Conservation (phyloP, 805 yeast species). For the Limtongia smithiae region DNA sequence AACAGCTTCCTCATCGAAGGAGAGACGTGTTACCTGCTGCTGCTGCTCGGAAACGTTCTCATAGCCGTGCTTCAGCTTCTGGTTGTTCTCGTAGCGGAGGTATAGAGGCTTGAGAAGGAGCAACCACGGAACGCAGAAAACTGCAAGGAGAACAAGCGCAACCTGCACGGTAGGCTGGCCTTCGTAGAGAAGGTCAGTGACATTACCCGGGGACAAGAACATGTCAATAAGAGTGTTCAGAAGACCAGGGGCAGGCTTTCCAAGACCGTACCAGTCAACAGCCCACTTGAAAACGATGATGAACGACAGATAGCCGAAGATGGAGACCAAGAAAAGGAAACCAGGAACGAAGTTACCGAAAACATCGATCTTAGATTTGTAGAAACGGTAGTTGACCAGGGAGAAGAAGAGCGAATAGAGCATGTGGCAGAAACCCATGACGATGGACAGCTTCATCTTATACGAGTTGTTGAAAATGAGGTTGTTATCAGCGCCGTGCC, state of each 20-base stretch:
- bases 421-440: conserved; percentile 96
- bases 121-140: conserved; percentile 90
- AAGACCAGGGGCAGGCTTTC: conserved; percentile 82
- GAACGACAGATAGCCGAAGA: conserved; percentile 85
- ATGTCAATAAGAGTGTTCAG: conserved; percentile 91
- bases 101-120: conserved; percentile 78
- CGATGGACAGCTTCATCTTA: conserved; percentile 92
- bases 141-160: conserved; percentile 66
- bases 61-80: conserved; percentile 51
- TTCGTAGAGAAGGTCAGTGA: conserved; percentile 72
- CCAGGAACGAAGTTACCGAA: conserved; percentile 95
- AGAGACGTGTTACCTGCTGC: conserved; percentile 37
- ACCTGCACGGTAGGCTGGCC: conserved; percentile 80
- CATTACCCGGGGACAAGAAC: conserved; percentile 89
- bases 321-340: conserved; percentile 89
- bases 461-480: conserved; percentile 89
- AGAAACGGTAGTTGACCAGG: conserved; percentile 69
- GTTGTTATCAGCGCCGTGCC: conserved; percentile 97
- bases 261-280: conserved; percentile 80
- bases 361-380: conserved; percentile 71
- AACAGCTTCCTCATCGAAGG: conserved; percentile 37
- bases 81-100: conserved; percentile 55
- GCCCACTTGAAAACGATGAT: conserved; percentile 92
- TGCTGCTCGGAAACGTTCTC: conserved; percentile 43
- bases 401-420: conserved; percentile 83